Conservation (phyloP, 495 filamentous ascomycete species). For the Immersiella caudata region DNA sequence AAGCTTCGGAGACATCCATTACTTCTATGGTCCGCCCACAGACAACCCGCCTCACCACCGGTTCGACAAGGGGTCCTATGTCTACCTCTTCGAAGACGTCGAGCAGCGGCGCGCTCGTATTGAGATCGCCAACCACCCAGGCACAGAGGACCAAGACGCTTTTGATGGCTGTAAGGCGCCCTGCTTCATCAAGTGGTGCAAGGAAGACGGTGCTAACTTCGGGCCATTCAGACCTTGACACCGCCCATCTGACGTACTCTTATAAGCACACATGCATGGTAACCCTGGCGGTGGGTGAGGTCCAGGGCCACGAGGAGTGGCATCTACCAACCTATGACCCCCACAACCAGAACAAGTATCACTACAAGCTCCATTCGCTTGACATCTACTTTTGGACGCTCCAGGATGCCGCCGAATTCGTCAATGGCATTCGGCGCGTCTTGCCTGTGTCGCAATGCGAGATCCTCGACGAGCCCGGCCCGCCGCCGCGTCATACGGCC, state of each 20-base stretch:
- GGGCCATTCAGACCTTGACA: conserved; percentile 58
- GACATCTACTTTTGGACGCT: conserved; percentile 90
- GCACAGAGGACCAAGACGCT: conserved; percentile 84
- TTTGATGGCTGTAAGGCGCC: conserved; percentile 73
- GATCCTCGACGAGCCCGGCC: conserved; percentile 57
- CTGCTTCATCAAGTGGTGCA: not conserved
- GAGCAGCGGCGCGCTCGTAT: conserved; percentile 67
- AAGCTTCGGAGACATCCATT: conserved; percentile 89
- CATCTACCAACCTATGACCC: conserved; percentile 73
- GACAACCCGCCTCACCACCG: conserved; percentile 76
- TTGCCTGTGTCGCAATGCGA: conserved; percentile 63
- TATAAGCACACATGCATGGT: conserved; percentile 77
- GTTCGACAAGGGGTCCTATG: conserved; percentile 86
- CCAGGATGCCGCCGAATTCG: conserved; percentile 72
- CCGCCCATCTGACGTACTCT: conserved; percentile 68
- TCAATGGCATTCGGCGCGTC: conserved; percentile 64
- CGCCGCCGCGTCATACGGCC: conserved; percentile 45
- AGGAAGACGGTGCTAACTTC: conserved; percentile 17
- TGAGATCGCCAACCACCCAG: conserved; percentile 87
- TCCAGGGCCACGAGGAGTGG: conserved; percentile 65
- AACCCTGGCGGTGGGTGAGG: conserved; percentile 71
- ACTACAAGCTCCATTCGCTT: conserved; percentile 77
- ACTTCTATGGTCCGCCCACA: conserved; percentile 76
- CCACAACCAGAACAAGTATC: conserved; percentile 67
- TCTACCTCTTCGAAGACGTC: conserved; percentile 83